Conservation (phyloP, 192 early-diverging fungal species). For the Rhizoclosmatium globosum region DNA sequence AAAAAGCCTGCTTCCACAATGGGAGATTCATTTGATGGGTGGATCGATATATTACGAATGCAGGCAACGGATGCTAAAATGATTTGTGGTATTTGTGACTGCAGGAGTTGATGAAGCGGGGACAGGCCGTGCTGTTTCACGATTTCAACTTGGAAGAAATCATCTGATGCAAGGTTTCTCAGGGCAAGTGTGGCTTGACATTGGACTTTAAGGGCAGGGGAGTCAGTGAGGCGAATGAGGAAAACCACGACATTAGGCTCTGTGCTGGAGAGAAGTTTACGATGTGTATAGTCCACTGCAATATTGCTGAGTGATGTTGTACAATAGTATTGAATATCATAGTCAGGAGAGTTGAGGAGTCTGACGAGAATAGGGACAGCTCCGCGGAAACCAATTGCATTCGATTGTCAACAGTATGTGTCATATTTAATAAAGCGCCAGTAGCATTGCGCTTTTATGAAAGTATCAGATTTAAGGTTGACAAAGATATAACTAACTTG, state of each 20-base stretch:
- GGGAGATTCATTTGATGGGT: constrained; percentile 83
- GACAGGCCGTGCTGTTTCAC: constrained; percentile 78
- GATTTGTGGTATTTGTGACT: constrained; percentile 78
- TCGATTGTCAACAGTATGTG: constrained; percentile 79
- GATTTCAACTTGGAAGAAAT: constrained; percentile 87
- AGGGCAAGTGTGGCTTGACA: constrained; percentile 88
- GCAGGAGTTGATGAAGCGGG: constrained; percentile 74
- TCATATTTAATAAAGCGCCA: constrained; percentile 92
- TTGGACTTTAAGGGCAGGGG: constrained; percentile 83
- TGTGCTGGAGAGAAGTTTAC: constrained; percentile 56
- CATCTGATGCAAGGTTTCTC: constrained; percentile 86
- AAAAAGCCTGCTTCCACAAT: constrained; percentile 84
- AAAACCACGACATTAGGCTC: constrained; percentile 78
- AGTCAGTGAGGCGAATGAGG: constrained; percentile 79
- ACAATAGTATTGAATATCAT: constrained; percentile 90
- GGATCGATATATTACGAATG: constrained; percentile 90
- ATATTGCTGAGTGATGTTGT: constrained; percentile 91
- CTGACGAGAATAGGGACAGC: constrained; percentile 85
- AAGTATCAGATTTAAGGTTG: neutral
- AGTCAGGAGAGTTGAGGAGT: constrained; percentile 77
- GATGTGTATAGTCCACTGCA: constrained; percentile 69
- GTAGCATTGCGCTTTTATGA: constrained; percentile 76
- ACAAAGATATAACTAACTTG: constrained; percentile 21
- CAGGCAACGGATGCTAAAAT: constrained; percentile 87
- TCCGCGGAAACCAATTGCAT: constrained; percentile 81